Conservation (phyloP, 108 stramenopile genomes). For the Nitzschia sp. region DNA sequence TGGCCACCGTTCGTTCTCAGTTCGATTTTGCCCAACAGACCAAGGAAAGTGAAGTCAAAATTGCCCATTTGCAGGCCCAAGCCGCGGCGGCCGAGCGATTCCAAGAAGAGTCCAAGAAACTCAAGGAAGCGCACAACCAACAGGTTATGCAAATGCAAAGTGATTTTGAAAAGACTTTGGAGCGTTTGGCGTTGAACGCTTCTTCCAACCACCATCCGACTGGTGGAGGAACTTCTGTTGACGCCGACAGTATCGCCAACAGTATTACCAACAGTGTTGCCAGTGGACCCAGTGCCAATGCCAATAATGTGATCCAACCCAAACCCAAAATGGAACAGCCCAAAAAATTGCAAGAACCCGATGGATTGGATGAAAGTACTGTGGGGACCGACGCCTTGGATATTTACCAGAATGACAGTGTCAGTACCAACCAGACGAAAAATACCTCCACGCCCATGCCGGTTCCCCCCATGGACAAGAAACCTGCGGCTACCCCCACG, state of each 20-base stretch:
- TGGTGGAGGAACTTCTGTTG: not conserved
- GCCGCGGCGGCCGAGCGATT: conserved; percentile 9
- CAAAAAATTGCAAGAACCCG: conserved; percentile 1
- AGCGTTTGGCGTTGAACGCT: conserved; percentile 1
- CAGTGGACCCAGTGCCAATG: not conserved
- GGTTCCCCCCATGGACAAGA: too few relatives aligned
- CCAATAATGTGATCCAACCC: not conserved
- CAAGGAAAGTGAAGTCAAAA: conserved; percentile 13
- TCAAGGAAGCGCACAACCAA: conserved; percentile 6
- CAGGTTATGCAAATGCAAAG: conserved; percentile 3
- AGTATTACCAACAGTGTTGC: not conserved
- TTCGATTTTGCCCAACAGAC: conserved; percentile 8
- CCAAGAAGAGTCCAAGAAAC: conserved; percentile 15
- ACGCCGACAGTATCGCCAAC: conserved; percentile 6
- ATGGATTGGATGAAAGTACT: conserved; percentile 6
- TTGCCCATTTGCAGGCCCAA: conserved; percentile 23
- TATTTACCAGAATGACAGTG: not conserved
- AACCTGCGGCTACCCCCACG: too few relatives aligned
- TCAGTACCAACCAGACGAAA: not conserved
- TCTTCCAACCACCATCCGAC: not conserved
- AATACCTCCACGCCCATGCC: not conserved
- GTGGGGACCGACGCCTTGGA: not conserved
- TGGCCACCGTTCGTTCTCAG: conserved; percentile 17
- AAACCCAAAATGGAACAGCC: conserved; percentile 1
- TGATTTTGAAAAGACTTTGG: not conserved